Evolutionary conservation across 441 rosid species (phyloP).

Genomic region (Erodium texanum): DNA sequence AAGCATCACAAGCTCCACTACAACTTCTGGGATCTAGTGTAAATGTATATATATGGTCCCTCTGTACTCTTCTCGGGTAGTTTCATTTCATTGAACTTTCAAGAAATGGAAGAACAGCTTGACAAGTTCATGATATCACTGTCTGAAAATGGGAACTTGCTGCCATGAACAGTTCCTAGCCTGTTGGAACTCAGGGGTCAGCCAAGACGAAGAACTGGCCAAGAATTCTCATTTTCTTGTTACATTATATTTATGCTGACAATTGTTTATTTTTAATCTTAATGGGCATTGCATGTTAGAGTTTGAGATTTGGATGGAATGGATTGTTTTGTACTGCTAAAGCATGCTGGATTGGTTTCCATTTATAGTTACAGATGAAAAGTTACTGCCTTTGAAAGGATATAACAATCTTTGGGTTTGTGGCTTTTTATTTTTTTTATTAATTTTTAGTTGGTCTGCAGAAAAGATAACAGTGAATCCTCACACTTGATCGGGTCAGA

Average conservation of each 20-base stretch:
- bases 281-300: neutral
- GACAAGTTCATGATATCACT: neutral
- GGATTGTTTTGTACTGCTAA: neutral
- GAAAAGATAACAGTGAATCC: no score
- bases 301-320: neutral
- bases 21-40: conserved; percentile 6
- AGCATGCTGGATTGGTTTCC: neutral
- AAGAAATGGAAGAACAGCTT: neutral
- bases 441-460: no score
- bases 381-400: neutral
- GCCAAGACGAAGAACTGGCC: neutral
- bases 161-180: neutral
- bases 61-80: conserved; percentile 8
- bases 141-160: neutral
- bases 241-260: neutral
- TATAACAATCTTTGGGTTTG: neutral
- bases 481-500: no score
- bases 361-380: neutral
- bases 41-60: neutral
- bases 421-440: neutral
- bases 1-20: conserved; percentile 23
- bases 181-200: neutral
- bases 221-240: neutral
- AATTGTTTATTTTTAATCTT: neutral
- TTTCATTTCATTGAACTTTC: conserved; percentile 12